phyloP scores from a whole-genome alignment of 768 basidiomycete genomes.

The Leccinellum rugosiceps region DNA sequence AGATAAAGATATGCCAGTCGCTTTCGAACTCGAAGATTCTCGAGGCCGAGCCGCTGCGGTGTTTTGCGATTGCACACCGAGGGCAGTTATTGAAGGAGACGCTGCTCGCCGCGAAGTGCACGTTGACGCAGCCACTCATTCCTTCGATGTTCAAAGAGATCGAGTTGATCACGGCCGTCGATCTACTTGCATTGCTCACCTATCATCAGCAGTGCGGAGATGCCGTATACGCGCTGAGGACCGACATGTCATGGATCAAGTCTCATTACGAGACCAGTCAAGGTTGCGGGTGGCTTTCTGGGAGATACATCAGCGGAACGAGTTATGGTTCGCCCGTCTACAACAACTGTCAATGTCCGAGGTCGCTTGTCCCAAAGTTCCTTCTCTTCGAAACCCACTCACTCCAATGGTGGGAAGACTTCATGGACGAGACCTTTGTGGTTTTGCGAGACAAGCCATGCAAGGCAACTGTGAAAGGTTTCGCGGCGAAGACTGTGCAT shows the following conservation, averaged over 20 bases:
- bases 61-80: not conserved
- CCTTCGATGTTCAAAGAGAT: not conserved
- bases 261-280: not conserved
- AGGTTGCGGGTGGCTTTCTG: not conserved
- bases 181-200: not conserved
- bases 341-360: too few species aligned
- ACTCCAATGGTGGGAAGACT: conserved; percentile 23
- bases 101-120: not conserved
- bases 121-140: not conserved
- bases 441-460: conserved; percentile 22
- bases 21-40: not conserved
- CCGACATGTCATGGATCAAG: not conserved
- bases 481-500: not conserved
- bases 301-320: not conserved
- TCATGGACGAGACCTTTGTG: conserved; percentile 11
- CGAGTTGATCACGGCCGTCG: not conserved
- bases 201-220: not conserved
- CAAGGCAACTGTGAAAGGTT: conserved; percentile 1
- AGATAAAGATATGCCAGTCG: not conserved
- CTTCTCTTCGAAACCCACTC: not conserved
- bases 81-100: not conserved
- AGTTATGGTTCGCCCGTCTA: not conserved
- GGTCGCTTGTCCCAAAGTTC: not conserved
- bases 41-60: not conserved
- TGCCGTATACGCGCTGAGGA: not conserved